phyloP scores from a whole-genome alignment of 495 filamentous ascomycete genomes.

The Aspergillus cristatus region DNA sequence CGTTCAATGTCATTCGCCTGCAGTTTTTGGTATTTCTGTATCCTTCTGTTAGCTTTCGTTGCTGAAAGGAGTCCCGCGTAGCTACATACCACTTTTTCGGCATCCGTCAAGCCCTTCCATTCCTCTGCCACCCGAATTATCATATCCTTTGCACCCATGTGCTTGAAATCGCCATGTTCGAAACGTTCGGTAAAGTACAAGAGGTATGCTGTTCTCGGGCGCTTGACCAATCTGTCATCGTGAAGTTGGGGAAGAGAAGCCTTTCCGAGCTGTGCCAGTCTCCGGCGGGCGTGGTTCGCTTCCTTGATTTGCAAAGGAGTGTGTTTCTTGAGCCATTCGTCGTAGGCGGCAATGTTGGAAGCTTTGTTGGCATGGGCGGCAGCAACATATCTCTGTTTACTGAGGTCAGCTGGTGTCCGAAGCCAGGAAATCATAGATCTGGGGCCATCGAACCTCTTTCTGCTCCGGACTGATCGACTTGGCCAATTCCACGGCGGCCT shows the following conservation, averaged over 20 bases:
- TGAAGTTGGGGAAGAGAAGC: slow-evolving; percentile 20
- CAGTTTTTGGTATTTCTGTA: no score
- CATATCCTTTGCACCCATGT: slow-evolving; percentile 18
- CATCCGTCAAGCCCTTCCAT: slow-evolving; percentile 45
- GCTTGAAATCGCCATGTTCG: slow-evolving; percentile 37
- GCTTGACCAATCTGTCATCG: slow-evolving; percentile 54
- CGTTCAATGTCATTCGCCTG: no score
- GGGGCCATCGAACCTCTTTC: slow-evolving; percentile 27
- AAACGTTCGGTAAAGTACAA: slow-evolving; percentile 40
- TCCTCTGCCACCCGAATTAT: slow-evolving; percentile 29
- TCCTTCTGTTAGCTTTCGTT: no score
- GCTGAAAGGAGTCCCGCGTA: no score
- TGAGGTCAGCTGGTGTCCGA: slow-evolving; percentile 8
- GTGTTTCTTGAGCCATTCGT: slow-evolving; percentile 51
- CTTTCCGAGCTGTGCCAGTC: slow-evolving; percentile 26
- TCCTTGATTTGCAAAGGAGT: slow-evolving; percentile 46
- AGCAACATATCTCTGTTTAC: slow-evolving; percentile 37
- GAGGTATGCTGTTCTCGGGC: slow-evolving; percentile 24
- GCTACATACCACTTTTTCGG: slow-evolving; percentile 44
- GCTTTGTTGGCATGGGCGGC: slow-evolving; percentile 40
- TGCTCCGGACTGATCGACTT: slow-evolving; percentile 18
- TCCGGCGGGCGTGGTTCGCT: slow-evolving; percentile 55
- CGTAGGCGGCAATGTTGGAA: slow-evolving; percentile 33
- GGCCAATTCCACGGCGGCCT: slow-evolving; percentile 10
- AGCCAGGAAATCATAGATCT: not conserved